phyloP scores from a whole-genome alignment of 805 yeast species.

The Naumovozyma castellii region DNA sequence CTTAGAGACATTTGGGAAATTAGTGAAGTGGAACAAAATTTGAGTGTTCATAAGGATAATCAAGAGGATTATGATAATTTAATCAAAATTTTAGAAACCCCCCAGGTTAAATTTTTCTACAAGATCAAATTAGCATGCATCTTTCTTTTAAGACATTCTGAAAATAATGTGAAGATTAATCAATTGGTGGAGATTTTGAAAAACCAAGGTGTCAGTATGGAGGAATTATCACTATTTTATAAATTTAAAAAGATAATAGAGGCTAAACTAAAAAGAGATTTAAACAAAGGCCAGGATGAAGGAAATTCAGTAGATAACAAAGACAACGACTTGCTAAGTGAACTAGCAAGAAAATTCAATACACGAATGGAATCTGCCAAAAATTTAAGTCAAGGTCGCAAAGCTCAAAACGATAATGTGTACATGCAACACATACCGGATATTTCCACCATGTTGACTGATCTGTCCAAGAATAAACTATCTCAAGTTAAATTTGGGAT shows the following conservation, averaged over 20 bases:
- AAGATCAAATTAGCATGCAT: constrained; percentile 68
- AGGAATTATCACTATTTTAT: not conserved
- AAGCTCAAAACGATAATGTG: constrained; percentile 43
- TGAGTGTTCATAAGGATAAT: constrained; percentile 59
- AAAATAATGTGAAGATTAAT: constrained; percentile 42
- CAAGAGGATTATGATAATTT: constrained; percentile 47
- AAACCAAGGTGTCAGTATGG: constrained; percentile 5
- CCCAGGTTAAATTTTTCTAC: constrained; percentile 39
- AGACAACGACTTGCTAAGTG: constrained; percentile 26
- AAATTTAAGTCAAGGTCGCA: constrained; percentile 15
- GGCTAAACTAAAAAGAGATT: not conserved
- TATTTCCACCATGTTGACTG: constrained; percentile 32
- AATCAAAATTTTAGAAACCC: constrained; percentile 41
- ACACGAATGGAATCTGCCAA: constrained; percentile 21
- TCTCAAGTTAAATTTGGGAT: constrained; percentile 33
- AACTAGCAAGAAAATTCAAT: constrained; percentile 28
- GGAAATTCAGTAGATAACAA: constrained; percentile 6
- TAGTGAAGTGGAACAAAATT: constrained; percentile 81
- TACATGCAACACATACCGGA: constrained; percentile 89
- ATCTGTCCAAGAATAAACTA: constrained; percentile 30
- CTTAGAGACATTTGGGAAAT: constrained; percentile 64
- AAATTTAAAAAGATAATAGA: not conserved
- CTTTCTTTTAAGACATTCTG: constrained; percentile 63
- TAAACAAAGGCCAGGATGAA: not conserved
- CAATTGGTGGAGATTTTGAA: constrained; percentile 36